Conservation (phyloP, 2,329 filamentous ascomycete species). For the Malbranchea zuffiana region DNA sequence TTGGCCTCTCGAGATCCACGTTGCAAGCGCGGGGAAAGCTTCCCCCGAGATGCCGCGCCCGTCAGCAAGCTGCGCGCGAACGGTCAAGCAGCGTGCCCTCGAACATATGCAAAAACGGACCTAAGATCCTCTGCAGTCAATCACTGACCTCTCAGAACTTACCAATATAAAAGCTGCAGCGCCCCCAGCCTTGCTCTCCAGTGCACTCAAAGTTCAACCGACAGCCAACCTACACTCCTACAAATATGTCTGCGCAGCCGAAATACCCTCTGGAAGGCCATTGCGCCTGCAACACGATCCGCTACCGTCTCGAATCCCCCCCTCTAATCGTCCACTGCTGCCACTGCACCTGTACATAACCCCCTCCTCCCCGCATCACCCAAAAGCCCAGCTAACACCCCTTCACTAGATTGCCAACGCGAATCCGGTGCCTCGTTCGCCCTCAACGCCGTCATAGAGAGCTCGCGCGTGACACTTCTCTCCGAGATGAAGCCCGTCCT, state of each 20-base stretch:
- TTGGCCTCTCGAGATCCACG: too few relatives aligned
- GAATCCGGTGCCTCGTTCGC: constrained; percentile 33
- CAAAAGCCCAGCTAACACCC: neutral
- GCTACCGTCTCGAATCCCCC: constrained; percentile 19
- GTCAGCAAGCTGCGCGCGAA: too few relatives aligned
- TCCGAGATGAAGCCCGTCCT: constrained; percentile 17
- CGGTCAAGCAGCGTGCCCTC: too few relatives aligned
- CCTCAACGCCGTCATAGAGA: constrained; percentile 37
- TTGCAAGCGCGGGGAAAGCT: too few relatives aligned
- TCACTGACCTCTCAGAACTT: too few relatives aligned
- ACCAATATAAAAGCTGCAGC: too few relatives aligned
- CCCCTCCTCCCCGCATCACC: neutral
- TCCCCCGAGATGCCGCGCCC: too few relatives aligned
- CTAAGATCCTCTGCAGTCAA: too few relatives aligned
- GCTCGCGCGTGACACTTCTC: constrained; percentile 26
- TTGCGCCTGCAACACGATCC: constrained; percentile 22
- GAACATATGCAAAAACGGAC: too few relatives aligned
- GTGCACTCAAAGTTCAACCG: too few relatives aligned
- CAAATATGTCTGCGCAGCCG: too few relatives aligned
- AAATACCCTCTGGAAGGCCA: constrained; percentile 21
- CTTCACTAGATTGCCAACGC: constrained; percentile 31
- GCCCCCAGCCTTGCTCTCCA: too few relatives aligned
- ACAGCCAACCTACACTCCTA: neutral
- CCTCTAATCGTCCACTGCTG: constrained; percentile 38
- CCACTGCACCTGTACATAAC: constrained; percentile 30